These are phyloP conservation scores for Glonium stellatum DNA, from an alignment of 495 filamentous ascomycete species.

Conservation along the genomic window DNA sequence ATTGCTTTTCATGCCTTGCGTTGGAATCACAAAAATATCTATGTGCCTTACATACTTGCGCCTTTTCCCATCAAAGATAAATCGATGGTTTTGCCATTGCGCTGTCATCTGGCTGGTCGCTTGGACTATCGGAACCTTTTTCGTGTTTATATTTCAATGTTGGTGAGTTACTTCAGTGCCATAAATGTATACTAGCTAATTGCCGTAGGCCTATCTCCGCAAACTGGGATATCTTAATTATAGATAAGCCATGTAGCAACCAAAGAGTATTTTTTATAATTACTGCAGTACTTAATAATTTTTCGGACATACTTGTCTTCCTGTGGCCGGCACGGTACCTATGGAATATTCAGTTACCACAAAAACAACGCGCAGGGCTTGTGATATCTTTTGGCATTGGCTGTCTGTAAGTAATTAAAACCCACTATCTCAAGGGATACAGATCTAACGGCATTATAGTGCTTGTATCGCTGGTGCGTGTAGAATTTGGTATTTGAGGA, in stretches of 20 bases:
- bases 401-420: neutral
- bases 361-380: neutral
- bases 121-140: slow-evolving; percentile 1
- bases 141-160: slow-evolving; percentile 1
- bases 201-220: slow-evolving; percentile 1
- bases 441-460: neutral
- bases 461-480: neutral
- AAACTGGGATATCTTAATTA: neutral
- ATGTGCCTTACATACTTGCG: slow-evolving; percentile 3
- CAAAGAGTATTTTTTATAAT: neutral
- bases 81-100: neutral
- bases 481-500: slow-evolving; percentile 1
- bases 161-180: neutral
- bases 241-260: neutral
- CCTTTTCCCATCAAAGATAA: neutral
- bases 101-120: neutral
- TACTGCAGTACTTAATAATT: neutral
- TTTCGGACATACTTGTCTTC: neutral
- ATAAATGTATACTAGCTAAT: no score
- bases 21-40: slow-evolving; percentile 5
- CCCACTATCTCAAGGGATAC: neutral
- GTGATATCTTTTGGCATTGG: neutral
- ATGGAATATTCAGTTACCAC: slow-evolving; percentile 3
- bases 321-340: slow-evolving; percentile 4
- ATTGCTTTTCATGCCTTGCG: neutral